Evolutionary conservation across 208 protist genomes (phyloP), one percentile per base, ranked within the genome.

Genomic region (Jaenimonas drosophilae): DNA sequence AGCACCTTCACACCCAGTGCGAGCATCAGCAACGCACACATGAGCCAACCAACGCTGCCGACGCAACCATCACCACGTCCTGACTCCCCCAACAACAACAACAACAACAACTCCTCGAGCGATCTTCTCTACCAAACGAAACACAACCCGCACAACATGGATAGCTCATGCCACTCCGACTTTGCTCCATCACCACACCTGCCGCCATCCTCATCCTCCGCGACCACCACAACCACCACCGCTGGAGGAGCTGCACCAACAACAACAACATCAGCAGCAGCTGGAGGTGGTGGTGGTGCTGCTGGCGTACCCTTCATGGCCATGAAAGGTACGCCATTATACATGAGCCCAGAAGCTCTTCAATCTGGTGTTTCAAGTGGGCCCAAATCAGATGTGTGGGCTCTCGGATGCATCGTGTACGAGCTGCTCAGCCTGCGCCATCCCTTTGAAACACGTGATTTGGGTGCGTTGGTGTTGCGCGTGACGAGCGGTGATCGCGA

Each of bases 251-350:
- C 16, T 64, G 65, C 0, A 74, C 61, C n/a, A 73, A 70, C 26
- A 64, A 64, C 34, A 76, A 78, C 28, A 77, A 28, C 26, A 49
- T 17, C 26, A 28, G 47, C 12, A 14, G 20, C 16, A 43, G 9
- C 16, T 9, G 33, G 19, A 40, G 5, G 30, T 7, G 7, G 31
- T 6, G 11, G 37, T 45, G 7, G 27, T 16, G n/a, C n/a, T 20
- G 77, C 7, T 7, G n/a, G 9, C 59, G n/a, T n/a, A n/a, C n/a
- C n/a, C n/a, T n/a, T n/a, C n/a, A n/a, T n/a, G n/a, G n/a, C n/a
- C n/a, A 63, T 91, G 59, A 81, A 92, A 12, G 95, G 95, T 11
- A 97, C 95, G n/a, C 88, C 92, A 23, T 84, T 96, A 11, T 98
- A 98, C 62, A 91, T 97, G 80, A 70, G 78, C 1, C 95, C 93